phyloP scores from a whole-genome alignment of 1,284 basidiomycete species.

The Moesziomyces antarcticus region DNA sequence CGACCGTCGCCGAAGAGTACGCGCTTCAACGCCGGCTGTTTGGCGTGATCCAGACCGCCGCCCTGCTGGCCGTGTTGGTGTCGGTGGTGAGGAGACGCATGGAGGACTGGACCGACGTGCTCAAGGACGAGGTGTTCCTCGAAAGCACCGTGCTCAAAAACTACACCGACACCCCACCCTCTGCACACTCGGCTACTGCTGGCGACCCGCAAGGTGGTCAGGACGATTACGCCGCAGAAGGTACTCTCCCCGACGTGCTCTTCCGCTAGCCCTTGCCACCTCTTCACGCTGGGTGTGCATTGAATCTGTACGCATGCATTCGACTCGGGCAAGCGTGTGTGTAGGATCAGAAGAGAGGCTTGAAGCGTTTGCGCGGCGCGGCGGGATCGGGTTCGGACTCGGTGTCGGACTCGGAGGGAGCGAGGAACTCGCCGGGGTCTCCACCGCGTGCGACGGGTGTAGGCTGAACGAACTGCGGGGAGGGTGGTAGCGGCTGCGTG shows the following conservation, averaged over 20 bases:
- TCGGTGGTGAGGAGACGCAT: conserved; percentile 24
- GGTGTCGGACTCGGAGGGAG: not conserved
- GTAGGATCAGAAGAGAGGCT: conserved; percentile 18
- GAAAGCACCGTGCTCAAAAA: conserved; percentile 63
- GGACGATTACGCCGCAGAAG: conserved; percentile 25
- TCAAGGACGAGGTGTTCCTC: conserved; percentile 64
- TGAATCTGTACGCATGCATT: no score
- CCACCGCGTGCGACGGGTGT: conserved; percentile 30
- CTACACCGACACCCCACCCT: conserved; percentile 18
- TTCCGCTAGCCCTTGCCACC: conserved; percentile 14
- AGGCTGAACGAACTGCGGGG: conserved; percentile 11
- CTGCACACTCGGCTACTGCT: no score
- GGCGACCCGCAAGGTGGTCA: not conserved
- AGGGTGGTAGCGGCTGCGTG: not conserved
- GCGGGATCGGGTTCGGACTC: not conserved
- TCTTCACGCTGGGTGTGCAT: not conserved
- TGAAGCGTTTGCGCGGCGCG: conserved; percentile 25
- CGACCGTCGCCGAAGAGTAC: conserved; percentile 20
- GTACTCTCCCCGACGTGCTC: conserved; percentile 34
- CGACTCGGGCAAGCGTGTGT: no score
- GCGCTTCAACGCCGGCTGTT: conserved; percentile 20
- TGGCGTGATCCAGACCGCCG: conserved; percentile 12
- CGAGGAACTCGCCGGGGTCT: conserved; percentile 26
- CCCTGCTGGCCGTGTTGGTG: conserved; percentile 6
- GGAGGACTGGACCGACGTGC: conserved; percentile 53